Evolutionary conservation across 805 yeast species (phyloP), one percentile per base, ranked within the genome.

Genomic region (Starmerella apicola): DNA sequence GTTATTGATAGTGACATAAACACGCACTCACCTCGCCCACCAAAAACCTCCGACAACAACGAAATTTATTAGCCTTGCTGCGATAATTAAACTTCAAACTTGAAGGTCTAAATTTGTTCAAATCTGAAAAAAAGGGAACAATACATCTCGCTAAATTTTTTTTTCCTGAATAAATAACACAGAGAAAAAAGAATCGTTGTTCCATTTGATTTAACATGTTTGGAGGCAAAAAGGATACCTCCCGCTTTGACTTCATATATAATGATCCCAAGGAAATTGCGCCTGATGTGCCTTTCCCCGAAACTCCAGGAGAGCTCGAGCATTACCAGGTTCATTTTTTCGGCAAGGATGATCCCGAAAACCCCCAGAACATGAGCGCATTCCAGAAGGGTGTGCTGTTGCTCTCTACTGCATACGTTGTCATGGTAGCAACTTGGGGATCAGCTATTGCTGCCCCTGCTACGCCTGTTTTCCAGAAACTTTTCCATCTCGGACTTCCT

Each of bases 371-470:
- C 55, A 83, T 86, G 88, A 57, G 78, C 0, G 12, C 63, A 29
- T 51, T 39, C 31, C 66, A 61, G 42, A 79, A 76, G 52, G n/a
- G 66, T 1, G 34, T 56, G 8, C 59, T 65, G n/a, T 67, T 76
- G 54, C 30, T 55, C 0, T 50, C 65, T 8, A 58, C 76, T 32
- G 76, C 76, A n/a, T 54, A 61, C 22, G 55, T 66, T 42, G 73
- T 81, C 23, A 58, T 71, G 32, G 53, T 64, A 22, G 67, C 76
- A 28, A 68, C 86, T 2, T 75, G 80, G 70, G 91, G 93, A 34
- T 82, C 94, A 3, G 80, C 94, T n/a, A 68, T 82, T 55, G 82
- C 77, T 53, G 73, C 94, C 1, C 67, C 78, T 22, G 80, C 78
- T 3, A 64, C 73, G 9, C 52, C 59, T 0, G 68, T 59, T 17